Evolutionary conservation across 805 yeast species (phyloP).

Genomic region (Candida sakaeoensis): DNA sequence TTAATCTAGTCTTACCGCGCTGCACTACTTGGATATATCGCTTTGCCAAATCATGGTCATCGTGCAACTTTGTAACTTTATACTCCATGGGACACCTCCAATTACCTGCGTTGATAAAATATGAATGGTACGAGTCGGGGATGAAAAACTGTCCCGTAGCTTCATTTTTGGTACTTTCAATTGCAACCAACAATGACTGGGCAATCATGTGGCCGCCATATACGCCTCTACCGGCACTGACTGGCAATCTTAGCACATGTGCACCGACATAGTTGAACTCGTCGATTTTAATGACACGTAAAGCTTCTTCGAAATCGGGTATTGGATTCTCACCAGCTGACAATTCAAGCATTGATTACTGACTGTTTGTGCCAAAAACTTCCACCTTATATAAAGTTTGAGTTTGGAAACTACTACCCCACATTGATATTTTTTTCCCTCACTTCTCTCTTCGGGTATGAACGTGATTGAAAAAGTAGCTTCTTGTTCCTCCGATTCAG

Average conservation of each 20-base stretch:
- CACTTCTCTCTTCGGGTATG: too few relatives aligned
- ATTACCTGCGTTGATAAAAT: constrained; percentile 55
- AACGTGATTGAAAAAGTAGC: too few relatives aligned
- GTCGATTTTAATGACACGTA: constrained; percentile 21
- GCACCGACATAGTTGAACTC: constrained; percentile 30
- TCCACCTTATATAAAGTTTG: too few relatives aligned
- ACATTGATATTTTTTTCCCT: not conserved
- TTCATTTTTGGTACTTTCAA: constrained; percentile 37
- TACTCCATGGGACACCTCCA: constrained; percentile 46
- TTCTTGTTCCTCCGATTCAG: too few relatives aligned
- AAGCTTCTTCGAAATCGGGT: constrained; percentile 30
- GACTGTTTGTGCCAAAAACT: too few relatives aligned
- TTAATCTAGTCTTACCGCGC: constrained; percentile 45
- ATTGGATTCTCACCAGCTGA: constrained; percentile 9
- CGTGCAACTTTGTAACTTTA: constrained; percentile 48
- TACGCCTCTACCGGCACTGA: constrained; percentile 55
- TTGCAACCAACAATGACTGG: constrained; percentile 59
- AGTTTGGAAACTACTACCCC: constrained; percentile 1
- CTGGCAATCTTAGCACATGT: constrained; percentile 32
- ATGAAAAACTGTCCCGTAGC: constrained; percentile 19
- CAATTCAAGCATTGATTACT: constrained; percentile 4
- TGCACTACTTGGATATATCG: constrained; percentile 57
- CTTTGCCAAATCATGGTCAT: constrained; percentile 50
- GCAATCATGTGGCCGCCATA: constrained; percentile 72
- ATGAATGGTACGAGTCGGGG: constrained; percentile 62